Base-by-base conservation (phyloP, 345 rosid species). In the Firmiana major region DNA sequence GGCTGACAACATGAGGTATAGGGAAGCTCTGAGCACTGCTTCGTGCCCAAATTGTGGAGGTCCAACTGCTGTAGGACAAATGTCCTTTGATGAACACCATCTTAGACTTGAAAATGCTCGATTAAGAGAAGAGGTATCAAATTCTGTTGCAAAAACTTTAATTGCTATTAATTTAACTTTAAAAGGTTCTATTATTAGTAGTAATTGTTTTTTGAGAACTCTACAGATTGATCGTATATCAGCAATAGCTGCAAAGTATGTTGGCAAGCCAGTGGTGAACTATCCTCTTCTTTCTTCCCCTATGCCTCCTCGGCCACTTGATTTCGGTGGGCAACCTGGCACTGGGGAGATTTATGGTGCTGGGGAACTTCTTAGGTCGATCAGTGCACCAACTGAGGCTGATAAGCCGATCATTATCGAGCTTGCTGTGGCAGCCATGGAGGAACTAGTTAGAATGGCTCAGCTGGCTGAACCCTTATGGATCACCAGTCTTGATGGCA, bases 1-100 rank as follows among this genome's bases (percentile, higher is more conserved):
- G 81, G 89, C 88, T n/a, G 99, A 96, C 51, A 93, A 92, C 81
- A 88, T 90, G 86, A 83, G 97, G 78, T 93, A 85, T 67, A 81
- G 98, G 77, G 99, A 93, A 77, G 98, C 99, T 69, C 90, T 96
- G 53, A 81, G 89, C 84, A 96, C 93, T 79, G 89, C 98, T 71
- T 89, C 98, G 0, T 96, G 99, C 78, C 99, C 98, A 53, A 96
- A 86, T 63, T 96, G 99, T 65, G 98, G 99, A 43, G 98, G 99
- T 19, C 97, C 97, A 2, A 93, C 99, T 0, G 90, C 97, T 28
- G 80, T 96, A 12, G 99, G 98, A 42, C 97, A 96, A 71, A 93
- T 93, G 97, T 93, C 99, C 15, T 92, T 90, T 65, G 97, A 92
- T 57, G 99, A 96, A 80, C 99, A 96, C 75, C 97, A 96, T 78